phyloP scores from a whole-genome alignment of 2,329 filamentous ascomycete genomes.

The Trichoderma breve region DNA sequence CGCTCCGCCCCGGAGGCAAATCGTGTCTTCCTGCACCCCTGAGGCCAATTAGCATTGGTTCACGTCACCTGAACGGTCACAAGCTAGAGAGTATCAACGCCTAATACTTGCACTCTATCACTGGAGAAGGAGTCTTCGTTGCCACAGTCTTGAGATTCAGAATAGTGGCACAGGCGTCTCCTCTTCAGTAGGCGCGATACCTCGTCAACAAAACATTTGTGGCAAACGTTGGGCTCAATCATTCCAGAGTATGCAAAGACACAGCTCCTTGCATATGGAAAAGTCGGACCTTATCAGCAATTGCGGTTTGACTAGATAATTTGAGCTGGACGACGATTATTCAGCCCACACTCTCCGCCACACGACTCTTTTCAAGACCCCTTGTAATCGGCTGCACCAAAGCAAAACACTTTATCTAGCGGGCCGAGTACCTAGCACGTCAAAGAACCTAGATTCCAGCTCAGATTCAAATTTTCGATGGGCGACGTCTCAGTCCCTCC shows the following conservation, averaged over 20 bases:
- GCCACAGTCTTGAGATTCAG: slow-evolving; percentile 3
- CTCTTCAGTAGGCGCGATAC: not conserved
- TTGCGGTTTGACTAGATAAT: slow-evolving; percentile 6
- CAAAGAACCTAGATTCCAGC: not conserved
- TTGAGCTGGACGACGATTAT: not conserved
- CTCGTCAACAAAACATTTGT: not conserved
- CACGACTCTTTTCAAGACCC: not conserved
- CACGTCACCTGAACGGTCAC: not conserved
- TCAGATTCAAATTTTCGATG: slow-evolving; percentile 29
- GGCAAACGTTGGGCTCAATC: not conserved
- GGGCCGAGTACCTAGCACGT: not conserved
- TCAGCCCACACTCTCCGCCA: not conserved
- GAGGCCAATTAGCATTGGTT: slow-evolving; percentile 3
- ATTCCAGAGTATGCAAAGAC: not conserved
- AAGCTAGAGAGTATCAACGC: not conserved
- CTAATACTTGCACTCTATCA: not conserved
- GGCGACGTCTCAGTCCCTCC: slow-evolving; percentile 33
- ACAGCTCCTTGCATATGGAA: slow-evolving; percentile 4
- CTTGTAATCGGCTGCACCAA: not conserved
- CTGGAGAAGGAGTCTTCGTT: not conserved
- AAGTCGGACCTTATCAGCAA: not conserved
- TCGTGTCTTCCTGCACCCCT: slow-evolving; percentile 14
- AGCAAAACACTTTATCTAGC: not conserved
- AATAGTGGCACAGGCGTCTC: not conserved
- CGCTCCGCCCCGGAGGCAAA: slow-evolving; percentile 15